Percentiles rank a stretch among this genome's conserved stretches.
phyloP scores from a whole-genome alignment of 202 grass and related monocot species.

The Schoenoplectus triqueter region DNA sequence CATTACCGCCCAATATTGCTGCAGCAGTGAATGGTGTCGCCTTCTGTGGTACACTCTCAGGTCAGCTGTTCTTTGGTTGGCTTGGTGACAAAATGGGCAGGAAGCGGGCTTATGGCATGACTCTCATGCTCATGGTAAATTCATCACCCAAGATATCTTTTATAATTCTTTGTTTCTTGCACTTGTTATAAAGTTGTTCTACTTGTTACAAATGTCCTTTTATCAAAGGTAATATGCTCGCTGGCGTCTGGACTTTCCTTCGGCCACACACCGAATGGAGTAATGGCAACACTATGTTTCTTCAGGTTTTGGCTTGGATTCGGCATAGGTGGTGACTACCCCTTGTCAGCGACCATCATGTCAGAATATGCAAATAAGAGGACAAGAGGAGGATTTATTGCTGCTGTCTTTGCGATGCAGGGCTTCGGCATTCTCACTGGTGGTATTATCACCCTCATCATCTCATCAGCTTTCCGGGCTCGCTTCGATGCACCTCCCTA shows the following conservation, averaged over 20 bases:
- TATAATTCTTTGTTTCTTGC: background rate
- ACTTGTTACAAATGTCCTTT: background rate
- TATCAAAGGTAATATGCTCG: conserved; percentile 57
- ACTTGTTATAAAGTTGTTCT: background rate
- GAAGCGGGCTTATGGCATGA: conserved; percentile 62
- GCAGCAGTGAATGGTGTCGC: conserved; percentile 64
- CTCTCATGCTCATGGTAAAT: conserved; percentile 58
- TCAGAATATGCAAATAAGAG: conserved; percentile 53
- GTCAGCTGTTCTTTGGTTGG: conserved; percentile 68
- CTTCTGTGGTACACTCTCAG: conserved; percentile 59
- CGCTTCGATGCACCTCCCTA: conserved; percentile 42
- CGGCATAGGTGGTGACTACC: conserved; percentile 52
- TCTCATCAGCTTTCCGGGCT: conserved; percentile 53
- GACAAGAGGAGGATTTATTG: conserved; percentile 48
- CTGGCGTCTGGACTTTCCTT: conserved; percentile 69
- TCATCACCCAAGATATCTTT: conserved; percentile 28
- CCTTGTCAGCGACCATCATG: conserved; percentile 53
- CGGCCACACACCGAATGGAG: conserved; percentile 40
- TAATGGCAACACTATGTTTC: conserved; percentile 73
- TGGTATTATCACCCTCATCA: conserved; percentile 54
- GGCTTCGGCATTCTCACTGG: conserved; percentile 54
- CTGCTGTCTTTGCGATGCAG: conserved; percentile 53
- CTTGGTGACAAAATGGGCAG: conserved; percentile 60
- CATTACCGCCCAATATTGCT: conserved; percentile 47
- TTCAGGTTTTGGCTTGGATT: conserved; percentile 71